Percentiles rank a stretch among this genome's conserved stretches.
phyloP scores from a whole-genome alignment of 2,329 filamentous ascomycete genomes.

The Colletotrichum tropicicola region DNA sequence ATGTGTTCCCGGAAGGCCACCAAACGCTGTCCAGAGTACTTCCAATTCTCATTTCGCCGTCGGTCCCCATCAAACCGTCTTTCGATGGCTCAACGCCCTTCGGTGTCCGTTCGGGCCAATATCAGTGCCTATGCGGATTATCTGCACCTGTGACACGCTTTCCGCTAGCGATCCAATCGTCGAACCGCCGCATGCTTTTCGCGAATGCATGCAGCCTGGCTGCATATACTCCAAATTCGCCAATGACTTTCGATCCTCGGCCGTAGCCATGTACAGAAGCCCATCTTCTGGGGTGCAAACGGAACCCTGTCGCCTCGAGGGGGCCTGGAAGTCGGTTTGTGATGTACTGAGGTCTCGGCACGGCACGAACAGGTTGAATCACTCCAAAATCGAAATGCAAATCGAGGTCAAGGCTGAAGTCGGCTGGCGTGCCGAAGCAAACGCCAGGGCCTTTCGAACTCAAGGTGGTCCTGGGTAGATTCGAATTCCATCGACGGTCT shows the following conservation, averaged over 20 bases:
- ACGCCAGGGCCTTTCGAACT: not conserved
- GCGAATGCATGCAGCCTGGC: slow-evolving; percentile 3
- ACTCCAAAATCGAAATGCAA: not conserved
- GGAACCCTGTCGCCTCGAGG: not conserved
- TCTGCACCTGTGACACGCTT: not conserved
- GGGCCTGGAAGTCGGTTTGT: not conserved
- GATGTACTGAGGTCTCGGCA: not conserved
- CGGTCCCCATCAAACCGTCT: not conserved
- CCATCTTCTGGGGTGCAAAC: not conserved
- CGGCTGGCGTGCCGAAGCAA: not conserved
- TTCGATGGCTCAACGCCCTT: not conserved
- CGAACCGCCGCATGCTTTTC: not conserved
- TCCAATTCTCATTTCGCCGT: not conserved
- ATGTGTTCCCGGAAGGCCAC: not conserved
- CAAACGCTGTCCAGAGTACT: not conserved
- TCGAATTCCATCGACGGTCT: too few relatives aligned
- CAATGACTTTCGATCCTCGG: not conserved
- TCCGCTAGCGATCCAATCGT: not conserved
- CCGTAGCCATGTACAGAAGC: not conserved
- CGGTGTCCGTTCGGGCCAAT: not conserved
- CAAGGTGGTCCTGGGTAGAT: not conserved
- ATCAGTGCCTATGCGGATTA: not conserved
- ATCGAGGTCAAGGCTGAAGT: not conserved
- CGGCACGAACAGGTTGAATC: not conserved
- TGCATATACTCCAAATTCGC: not conserved